Conservation (phyloP, 176 grass and related monocot genomes). For the Luzula sylvatica region DNA sequence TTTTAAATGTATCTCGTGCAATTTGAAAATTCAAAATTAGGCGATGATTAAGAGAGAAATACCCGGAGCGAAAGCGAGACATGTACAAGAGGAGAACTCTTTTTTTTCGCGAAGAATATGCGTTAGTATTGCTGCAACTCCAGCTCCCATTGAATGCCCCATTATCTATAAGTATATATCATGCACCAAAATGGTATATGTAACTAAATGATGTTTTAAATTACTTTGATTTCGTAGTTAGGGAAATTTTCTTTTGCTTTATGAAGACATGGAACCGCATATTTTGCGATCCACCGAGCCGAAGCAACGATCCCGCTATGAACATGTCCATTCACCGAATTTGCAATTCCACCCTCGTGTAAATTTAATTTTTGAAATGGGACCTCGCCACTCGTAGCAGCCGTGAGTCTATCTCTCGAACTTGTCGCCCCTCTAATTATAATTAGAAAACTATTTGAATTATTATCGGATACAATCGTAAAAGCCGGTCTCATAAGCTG, state of each 20-base stretch:
- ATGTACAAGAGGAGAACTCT: constrained; percentile 59
- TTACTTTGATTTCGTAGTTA: constrained; percentile 74
- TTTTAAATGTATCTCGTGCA: too few species aligned
- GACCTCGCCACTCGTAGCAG: constrained; percentile 60
- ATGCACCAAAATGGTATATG: not conserved
- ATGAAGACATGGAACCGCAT: constrained; percentile 35
- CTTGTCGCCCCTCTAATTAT: constrained; percentile 81
- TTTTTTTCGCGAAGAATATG: constrained; percentile 66
- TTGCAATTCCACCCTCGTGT: constrained; percentile 47
- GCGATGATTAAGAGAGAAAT: constrained; percentile 13
- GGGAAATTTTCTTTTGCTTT: constrained; percentile 43
- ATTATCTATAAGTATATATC: constrained; percentile 40
- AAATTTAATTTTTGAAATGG: constrained; percentile 72
- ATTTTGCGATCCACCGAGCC: constrained; percentile 59
- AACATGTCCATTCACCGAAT: constrained; percentile 65
- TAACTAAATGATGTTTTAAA: not conserved
- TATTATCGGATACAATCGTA: constrained; percentile 47
- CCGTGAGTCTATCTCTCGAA: constrained; percentile 67
- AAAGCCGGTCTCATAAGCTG: constrained; percentile 88
- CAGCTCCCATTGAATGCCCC: constrained; percentile 84
- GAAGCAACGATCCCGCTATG: constrained; percentile 67
- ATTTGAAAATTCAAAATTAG: not conserved
- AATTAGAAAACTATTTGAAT: constrained; percentile 62
- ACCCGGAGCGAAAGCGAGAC: constrained; percentile 77
- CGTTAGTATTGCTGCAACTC: constrained; percentile 62